These are phyloP conservation scores for Fusarium algeriense DNA, from an alignment of 2,329 filamentous ascomycete species.

Conservation along the genomic window DNA sequence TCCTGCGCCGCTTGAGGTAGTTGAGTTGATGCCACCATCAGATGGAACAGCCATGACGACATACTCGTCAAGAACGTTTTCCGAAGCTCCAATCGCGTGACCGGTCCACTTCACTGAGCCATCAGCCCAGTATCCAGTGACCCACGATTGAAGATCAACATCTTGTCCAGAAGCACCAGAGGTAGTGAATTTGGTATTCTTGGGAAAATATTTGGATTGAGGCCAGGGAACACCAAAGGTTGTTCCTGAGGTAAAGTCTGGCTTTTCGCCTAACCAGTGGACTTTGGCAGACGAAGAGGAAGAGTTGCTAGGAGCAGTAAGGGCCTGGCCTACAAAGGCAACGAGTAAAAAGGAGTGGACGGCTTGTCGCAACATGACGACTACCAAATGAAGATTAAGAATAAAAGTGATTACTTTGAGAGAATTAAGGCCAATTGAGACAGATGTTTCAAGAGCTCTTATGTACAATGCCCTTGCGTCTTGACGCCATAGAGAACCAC, in stretches of 20 bases:
- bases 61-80: slow-evolving; percentile 57
- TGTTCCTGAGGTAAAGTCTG: slow-evolving; percentile 51
- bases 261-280: slow-evolving; percentile 57
- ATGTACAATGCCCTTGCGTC: slow-evolving; percentile 2
- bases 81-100: slow-evolving; percentile 63
- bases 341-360: slow-evolving; percentile 39
- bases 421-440: neutral
- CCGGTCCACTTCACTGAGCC: slow-evolving; percentile 72
- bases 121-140: slow-evolving; percentile 70
- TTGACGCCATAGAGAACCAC: slow-evolving; percentile 34
- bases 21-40: slow-evolving; percentile 26
- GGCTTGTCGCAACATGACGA: slow-evolving; percentile 39
- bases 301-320: slow-evolving; percentile 33
- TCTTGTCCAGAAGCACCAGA: slow-evolving; percentile 37
- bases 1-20: neutral
- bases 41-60: slow-evolving; percentile 45
- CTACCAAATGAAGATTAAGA: slow-evolving; percentile 9
- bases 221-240: slow-evolving; percentile 62
- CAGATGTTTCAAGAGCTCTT: neutral
- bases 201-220: slow-evolving; percentile 53
- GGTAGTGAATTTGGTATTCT: slow-evolving; percentile 54
- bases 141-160: slow-evolving; percentile 62
- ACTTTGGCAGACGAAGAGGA: slow-evolving; percentile 46
- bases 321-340: slow-evolving; percentile 21
- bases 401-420: neutral